Evolutionary conservation across 441 rosid species (phyloP).

Genomic region (Gossypium trilobum): DNA sequence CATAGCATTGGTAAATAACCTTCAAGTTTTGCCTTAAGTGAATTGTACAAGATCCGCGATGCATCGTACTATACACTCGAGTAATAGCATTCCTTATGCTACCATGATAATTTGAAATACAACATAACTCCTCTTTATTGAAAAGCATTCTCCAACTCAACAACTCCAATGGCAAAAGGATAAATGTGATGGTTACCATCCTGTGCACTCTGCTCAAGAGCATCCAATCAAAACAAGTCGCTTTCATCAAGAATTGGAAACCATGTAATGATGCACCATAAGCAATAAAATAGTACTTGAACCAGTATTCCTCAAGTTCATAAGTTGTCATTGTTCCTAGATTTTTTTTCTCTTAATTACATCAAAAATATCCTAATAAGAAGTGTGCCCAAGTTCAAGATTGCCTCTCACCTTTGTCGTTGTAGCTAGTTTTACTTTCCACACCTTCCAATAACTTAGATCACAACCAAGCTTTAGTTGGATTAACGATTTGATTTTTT

Average conservation of each 20-base stretch:
- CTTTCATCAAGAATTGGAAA: background rate
- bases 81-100: no score
- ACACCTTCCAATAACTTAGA: background rate
- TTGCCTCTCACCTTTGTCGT: no score
- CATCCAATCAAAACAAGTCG: background rate
- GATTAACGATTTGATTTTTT: background rate
- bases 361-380: background rate
- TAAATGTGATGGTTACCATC: background rate
- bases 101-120: no score
- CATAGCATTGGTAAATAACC: background rate
- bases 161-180: background rate
- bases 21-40: background rate
- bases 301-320: background rate
- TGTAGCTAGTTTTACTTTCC: background rate
- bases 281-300: background rate
- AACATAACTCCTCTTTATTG: no score
- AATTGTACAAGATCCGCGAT: background rate
- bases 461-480: background rate
- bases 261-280: background rate
- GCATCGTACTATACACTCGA: background rate
- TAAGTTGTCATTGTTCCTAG: background rate
- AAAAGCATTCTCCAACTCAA: background rate
- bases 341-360: background rate
- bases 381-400: no score
- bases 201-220: background rate